Conservation (phyloP, 495 filamentous ascomycete genomes). For the Aspergillus cavernicola region DNA sequence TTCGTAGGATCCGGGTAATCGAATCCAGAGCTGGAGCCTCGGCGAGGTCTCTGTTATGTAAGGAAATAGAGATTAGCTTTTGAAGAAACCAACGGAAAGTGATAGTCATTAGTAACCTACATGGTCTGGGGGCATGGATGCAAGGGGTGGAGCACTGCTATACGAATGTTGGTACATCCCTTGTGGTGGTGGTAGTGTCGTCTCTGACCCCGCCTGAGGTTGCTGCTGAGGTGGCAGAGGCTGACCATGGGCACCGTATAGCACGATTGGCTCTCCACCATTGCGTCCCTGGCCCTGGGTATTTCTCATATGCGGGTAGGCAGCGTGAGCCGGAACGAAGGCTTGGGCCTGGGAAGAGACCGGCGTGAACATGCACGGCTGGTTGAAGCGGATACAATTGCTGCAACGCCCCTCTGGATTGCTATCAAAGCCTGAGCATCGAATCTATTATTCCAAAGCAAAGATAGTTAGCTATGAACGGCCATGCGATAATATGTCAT, state of each 20-base stretch:
- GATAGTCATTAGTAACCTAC: conserved; percentile 34
- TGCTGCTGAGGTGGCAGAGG: conserved; percentile 58
- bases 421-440: conserved; percentile 77
- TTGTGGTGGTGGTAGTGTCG: conserved; percentile 48
- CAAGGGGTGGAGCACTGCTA: conserved; percentile 39
- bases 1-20: conserved; percentile 55
- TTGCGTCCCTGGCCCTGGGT: conserved; percentile 40
- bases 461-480: conserved; percentile 11
- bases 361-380: conserved; percentile 83
- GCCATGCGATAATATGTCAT: background rate
- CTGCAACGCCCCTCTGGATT: conserved; percentile 74
- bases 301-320: conserved; percentile 59
- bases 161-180: conserved; percentile 41
- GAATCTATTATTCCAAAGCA: conserved; percentile 56
- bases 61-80: conserved; percentile 15
- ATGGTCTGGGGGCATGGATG: conserved; percentile 40
- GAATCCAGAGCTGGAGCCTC: conserved; percentile 46
- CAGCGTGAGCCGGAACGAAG: conserved; percentile 76
- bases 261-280: conserved; percentile 37
- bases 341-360: conserved; percentile 80
- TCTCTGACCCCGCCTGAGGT: conserved; percentile 40
- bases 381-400: conserved; percentile 77
- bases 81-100: background rate
- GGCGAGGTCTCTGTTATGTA: conserved; percentile 39
- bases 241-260: conserved; percentile 77